Conservation (phyloP, 306 rosid species). For the Gillenia trifoliata region DNA sequence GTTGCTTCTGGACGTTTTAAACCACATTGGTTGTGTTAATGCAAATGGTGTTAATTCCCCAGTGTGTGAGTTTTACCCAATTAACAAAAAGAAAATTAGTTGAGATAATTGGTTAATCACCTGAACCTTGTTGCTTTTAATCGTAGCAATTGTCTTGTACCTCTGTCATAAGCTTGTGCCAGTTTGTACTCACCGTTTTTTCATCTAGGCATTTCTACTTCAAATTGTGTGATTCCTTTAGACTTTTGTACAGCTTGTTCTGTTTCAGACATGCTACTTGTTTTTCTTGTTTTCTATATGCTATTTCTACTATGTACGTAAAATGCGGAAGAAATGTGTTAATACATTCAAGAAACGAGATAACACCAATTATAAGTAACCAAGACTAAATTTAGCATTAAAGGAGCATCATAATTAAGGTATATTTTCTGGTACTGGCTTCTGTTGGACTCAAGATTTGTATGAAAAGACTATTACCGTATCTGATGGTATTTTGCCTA, state of each 20-base stretch:
- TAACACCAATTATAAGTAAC: not conserved
- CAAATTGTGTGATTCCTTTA: not conserved
- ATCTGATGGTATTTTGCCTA: not conserved
- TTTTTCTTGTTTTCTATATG: not conserved
- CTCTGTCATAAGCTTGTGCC: not conserved
- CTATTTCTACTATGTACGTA: not conserved
- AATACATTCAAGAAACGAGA: not conserved
- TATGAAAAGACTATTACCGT: not conserved
- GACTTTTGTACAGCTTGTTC: too few species aligned
- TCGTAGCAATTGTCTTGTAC: not conserved
- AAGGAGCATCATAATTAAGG: too few species aligned
- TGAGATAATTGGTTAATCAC: not conserved
- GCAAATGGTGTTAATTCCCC: not conserved
- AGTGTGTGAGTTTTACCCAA: not conserved
- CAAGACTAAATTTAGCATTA: too few species aligned
- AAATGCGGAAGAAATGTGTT: not conserved
- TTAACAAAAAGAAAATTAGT: not conserved
- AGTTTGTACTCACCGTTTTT: not conserved
- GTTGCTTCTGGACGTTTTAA: slow-evolving; percentile 70
- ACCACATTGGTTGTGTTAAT: slow-evolving; percentile 27
- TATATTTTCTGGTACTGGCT: not conserved
- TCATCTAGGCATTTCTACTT: not conserved
- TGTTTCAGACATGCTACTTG: not conserved
- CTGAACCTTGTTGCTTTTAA: not conserved
- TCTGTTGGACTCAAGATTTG: not conserved